These are phyloP conservation scores for Aspergillus leporis DNA, from an alignment of 495 filamentous ascomycete genomes.

Conservation along the genomic window DNA sequence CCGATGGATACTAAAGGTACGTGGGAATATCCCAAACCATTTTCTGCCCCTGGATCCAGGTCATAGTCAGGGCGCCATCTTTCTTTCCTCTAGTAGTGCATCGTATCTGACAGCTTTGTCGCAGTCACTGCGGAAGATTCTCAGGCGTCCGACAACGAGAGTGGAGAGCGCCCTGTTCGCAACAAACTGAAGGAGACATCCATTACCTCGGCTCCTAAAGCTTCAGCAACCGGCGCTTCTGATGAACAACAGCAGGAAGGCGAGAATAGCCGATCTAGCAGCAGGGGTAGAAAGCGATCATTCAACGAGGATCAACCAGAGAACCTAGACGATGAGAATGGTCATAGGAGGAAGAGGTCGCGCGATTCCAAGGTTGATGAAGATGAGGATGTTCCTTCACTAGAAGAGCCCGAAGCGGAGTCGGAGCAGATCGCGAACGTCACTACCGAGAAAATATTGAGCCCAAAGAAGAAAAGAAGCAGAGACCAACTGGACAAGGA, in stretches of 20 bases:
- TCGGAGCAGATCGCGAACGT: constrained; percentile 1
- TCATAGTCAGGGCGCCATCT: too few species aligned
- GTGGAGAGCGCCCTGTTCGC: constrained; percentile 57
- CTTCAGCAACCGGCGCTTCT: constrained; percentile 15
- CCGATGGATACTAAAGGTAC: constrained; percentile 1
- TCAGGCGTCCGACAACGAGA: constrained; percentile 48
- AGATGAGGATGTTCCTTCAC: constrained; percentile 10
- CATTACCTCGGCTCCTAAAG: constrained; percentile 43
- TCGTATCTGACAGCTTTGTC: constrained; percentile 13
- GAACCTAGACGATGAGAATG: constrained; percentile 30
- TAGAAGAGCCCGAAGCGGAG: constrained; percentile 1
- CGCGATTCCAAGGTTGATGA: constrained; percentile 34
- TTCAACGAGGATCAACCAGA: constrained; percentile 49
- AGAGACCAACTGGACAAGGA: constrained; percentile 52
- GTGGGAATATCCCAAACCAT: background rate
- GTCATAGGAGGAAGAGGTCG: constrained; percentile 47
- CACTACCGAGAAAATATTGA: constrained; percentile 22
- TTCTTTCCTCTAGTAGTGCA: background rate
- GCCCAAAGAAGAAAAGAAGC: constrained; percentile 54
- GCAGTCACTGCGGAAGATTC: constrained; percentile 30
- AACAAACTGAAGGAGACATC: constrained; percentile 63
- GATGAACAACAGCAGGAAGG: constrained; percentile 13
- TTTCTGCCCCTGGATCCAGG: background rate
- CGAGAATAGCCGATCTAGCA: constrained; percentile 26
- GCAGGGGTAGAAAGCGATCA: constrained; percentile 57